These are phyloP conservation scores for Bacidia gigantensis DNA, from an alignment of 495 filamentous ascomycete species.

Conservation along the genomic window DNA sequence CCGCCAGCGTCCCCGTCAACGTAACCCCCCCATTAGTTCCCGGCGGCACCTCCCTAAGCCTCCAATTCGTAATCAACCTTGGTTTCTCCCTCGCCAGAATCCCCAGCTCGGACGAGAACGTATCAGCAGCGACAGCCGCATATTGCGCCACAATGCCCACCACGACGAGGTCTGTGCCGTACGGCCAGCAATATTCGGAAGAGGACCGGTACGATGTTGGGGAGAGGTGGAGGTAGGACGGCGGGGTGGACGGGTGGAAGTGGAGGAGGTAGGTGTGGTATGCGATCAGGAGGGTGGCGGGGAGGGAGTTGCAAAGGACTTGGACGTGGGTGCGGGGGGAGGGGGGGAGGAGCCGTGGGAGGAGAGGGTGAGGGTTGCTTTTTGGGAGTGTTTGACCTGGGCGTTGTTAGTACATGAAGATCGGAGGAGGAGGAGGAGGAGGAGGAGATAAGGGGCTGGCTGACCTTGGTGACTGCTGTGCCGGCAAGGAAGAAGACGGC, in stretches of 20 bases:
- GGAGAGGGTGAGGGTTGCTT: conserved; percentile 63
- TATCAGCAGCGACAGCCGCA: conserved; percentile 81
- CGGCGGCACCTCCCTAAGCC: conserved; percentile 58
- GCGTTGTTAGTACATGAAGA: conserved; percentile 2
- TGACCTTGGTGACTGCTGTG: conserved; percentile 62
- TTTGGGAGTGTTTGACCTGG: conserved; percentile 59
- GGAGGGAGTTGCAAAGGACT: conserved; percentile 69
- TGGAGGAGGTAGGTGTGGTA: neutral
- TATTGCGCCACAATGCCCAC: conserved; percentile 62
- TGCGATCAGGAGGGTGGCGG: neutral
- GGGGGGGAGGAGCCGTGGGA: conserved; percentile 56
- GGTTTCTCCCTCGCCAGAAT: conserved; percentile 68
- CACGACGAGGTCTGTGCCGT: conserved; percentile 35
- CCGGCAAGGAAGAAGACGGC: conserved; percentile 78
- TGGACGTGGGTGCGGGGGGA: conserved; percentile 70
- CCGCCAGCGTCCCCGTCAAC: conserved; percentile 53
- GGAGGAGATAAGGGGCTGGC: conserved; percentile 65
- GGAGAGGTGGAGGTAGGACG: no score
- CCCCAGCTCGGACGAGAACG: conserved; percentile 88
- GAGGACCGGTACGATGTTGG: no score
- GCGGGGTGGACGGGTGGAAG: no score
- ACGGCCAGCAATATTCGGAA: conserved; percentile 23
- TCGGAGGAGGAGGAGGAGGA: conserved; percentile 63
- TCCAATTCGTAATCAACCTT: conserved; percentile 73
- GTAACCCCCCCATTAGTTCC: conserved; percentile 94